Evolutionary conservation across 257 asterid genomes (phyloP).

Genomic region (Solanum pennellii): DNA sequence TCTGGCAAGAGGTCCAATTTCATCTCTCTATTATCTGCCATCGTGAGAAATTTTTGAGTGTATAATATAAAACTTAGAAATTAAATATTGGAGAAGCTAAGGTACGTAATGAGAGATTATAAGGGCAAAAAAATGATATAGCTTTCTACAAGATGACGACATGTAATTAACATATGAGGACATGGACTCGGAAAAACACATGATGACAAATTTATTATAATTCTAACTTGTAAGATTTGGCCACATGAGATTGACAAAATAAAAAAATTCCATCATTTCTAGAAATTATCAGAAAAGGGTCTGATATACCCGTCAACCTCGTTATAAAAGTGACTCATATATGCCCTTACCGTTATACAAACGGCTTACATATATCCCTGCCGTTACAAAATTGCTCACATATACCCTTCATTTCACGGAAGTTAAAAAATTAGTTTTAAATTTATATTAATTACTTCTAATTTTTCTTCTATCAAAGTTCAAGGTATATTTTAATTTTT

Average conservation of each 20-base stretch:
- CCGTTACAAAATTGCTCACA: too few species aligned
- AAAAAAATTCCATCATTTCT: too few species aligned
- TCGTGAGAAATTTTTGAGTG: not conserved
- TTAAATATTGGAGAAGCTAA: not conserved
- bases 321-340: too few species aligned
- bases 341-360: too few species aligned
- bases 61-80: not conserved
- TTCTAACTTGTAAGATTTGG: not conserved
- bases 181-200: not conserved
- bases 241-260: not conserved
- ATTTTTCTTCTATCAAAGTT: too few species aligned
- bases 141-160: constrained; percentile 20
- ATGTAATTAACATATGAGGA: constrained; percentile 22
- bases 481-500: too few species aligned
- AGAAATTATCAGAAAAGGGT: too few species aligned
- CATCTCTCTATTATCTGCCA: not conserved
- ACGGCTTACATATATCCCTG: too few species aligned
- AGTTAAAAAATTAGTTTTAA: too few species aligned
- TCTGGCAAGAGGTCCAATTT: constrained; percentile 33
- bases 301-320: too few species aligned
- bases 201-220: not conserved
- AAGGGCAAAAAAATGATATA: not conserved
- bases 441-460: too few species aligned
- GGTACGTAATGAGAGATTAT: not conserved
- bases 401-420: too few species aligned